Conservation (phyloP, 345 rosid species). For the Eucalyptus sideroxylon region DNA sequence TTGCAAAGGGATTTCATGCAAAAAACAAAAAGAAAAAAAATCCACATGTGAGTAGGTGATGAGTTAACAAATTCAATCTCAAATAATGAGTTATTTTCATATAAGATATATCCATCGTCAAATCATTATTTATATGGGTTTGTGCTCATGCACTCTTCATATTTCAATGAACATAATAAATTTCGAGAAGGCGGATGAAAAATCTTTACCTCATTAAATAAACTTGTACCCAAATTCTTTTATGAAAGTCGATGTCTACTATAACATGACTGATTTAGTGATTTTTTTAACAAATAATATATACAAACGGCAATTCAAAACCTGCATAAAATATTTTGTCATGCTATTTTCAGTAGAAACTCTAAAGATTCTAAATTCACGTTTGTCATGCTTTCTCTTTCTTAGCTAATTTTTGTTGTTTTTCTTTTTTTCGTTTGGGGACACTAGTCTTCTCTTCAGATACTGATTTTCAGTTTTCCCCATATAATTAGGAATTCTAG, state of each 20-base stretch:
- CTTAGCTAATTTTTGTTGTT: not conserved
- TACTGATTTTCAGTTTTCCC: not conserved
- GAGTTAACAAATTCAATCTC: not conserved
- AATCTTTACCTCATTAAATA: not conserved
- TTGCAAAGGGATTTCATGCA: not conserved
- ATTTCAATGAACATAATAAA: not conserved
- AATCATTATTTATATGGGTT: not conserved
- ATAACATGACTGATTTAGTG: not conserved
- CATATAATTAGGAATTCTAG: not conserved
- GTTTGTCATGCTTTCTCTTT: not conserved
- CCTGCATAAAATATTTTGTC: not conserved
- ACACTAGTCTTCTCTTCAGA: not conserved
- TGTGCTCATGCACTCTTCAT: accelerated
- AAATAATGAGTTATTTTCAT: not conserved
- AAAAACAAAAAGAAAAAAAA: not conserved
- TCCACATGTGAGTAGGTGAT: not conserved
- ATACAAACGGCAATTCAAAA: not conserved
- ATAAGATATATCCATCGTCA: not conserved
- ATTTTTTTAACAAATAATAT: not conserved
- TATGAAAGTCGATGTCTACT: not conserved
- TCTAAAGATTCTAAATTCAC: not conserved
- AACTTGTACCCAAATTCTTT: not conserved
- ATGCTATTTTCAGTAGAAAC: too few species aligned
- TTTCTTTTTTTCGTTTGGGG: not conserved
- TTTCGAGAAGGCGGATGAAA: not conserved